These are phyloP conservation scores for Saccharomyces uvarum DNA, from an alignment of 1,139 yeast species.

Conservation along the genomic window DNA sequence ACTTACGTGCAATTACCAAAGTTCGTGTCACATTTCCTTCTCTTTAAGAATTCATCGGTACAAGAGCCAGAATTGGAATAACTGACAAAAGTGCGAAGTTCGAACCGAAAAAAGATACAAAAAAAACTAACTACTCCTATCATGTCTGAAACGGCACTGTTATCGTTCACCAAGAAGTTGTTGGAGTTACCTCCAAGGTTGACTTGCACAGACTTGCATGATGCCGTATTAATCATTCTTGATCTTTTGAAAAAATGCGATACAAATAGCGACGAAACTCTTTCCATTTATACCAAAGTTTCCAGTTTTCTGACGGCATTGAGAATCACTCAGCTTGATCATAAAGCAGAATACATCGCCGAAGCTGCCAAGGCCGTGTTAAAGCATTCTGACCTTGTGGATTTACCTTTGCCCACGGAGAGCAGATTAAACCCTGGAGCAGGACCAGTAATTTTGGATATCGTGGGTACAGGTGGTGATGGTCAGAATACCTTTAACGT, in stretches of 20 bases:
- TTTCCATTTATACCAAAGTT: constrained; percentile 45
- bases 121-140: neutral
- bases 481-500: constrained; percentile 96
- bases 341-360: constrained; percentile 71
- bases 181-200: constrained; percentile 20
- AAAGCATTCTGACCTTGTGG: constrained; percentile 51
- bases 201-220: constrained; percentile 23
- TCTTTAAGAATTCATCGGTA: neutral
- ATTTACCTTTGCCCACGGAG: constrained; percentile 5
- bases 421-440: constrained; percentile 2
- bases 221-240: constrained; percentile 20
- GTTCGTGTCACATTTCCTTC: neutral
- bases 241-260: constrained; percentile 10
- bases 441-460: constrained; percentile 55
- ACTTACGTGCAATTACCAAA: neutral
- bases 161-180: constrained; percentile 23
- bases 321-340: constrained; percentile 70
- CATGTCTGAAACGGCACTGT: constrained; percentile 8
- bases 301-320: constrained; percentile 76
- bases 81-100: neutral
- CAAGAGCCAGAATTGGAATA: neutral
- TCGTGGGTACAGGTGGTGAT: constrained; percentile 98
- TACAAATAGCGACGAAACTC: neutral
- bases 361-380: constrained; percentile 70
- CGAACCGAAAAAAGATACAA: neutral